Evolutionary conservation across 2,329 filamentous ascomycete species (phyloP).

Genomic region (Phaeophleospora eucalypticola): DNA sequence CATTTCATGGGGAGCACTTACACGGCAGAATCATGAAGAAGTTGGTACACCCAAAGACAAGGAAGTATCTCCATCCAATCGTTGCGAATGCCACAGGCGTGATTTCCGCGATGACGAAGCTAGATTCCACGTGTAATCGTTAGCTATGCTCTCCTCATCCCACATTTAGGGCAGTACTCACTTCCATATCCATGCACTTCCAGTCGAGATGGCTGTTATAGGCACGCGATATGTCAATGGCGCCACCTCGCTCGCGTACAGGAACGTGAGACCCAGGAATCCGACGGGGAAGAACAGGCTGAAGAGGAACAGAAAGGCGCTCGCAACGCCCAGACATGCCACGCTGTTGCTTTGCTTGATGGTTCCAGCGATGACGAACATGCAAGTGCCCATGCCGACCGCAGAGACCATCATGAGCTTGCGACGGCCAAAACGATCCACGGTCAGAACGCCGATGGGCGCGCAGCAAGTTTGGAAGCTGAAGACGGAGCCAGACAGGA

Average conservation of each 20-base stretch:
- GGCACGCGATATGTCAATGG: slow-evolving; percentile 32
- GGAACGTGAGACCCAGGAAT: slow-evolving; percentile 23
- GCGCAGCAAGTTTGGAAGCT: background rate
- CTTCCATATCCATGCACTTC: slow-evolving; percentile 45
- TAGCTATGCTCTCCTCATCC: slow-evolving; percentile 51
- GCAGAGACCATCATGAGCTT: slow-evolving; percentile 23
- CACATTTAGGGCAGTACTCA: background rate
- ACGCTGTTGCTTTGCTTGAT: slow-evolving; percentile 35
- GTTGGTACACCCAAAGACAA: slow-evolving; percentile 46
- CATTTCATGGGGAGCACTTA: slow-evolving; percentile 35
- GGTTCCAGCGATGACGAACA: slow-evolving; percentile 44
- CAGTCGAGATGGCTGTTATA: slow-evolving; percentile 54
- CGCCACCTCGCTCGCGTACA: slow-evolving; percentile 22
- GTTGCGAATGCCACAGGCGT: slow-evolving; percentile 46
- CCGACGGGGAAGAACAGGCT: slow-evolving; percentile 23
- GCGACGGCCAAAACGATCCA: slow-evolving; percentile 21
- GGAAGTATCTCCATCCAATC: slow-evolving; percentile 52
- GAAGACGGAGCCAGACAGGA: background rate
- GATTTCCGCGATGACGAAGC: slow-evolving; percentile 43
- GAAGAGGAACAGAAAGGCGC: slow-evolving; percentile 24
- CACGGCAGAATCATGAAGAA: too few relatives aligned
- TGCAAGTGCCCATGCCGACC: slow-evolving; percentile 20
- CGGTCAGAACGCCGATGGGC: slow-evolving; percentile 4
- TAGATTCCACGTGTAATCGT: too few relatives aligned
- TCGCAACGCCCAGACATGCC: slow-evolving; percentile 30